Base-by-base conservation (phyloP, 2,329 filamentous ascomycete species). In the Furcasterigmium sp. region DNA sequence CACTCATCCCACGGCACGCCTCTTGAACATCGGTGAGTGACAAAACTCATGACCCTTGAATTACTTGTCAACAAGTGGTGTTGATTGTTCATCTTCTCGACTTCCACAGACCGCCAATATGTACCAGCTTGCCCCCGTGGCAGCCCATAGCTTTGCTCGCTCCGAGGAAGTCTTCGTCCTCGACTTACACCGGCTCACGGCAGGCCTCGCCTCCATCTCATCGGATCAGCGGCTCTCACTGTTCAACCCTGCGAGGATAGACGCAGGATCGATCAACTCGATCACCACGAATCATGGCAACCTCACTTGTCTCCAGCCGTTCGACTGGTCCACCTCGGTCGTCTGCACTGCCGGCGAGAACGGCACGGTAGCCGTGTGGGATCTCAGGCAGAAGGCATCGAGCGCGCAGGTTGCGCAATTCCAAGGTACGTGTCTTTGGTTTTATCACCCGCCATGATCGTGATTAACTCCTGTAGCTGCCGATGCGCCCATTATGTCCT, bases 301-400 rank as follows among this genome's bases (percentile, higher is more conserved):
- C 47, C 66, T 88, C 51, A 82, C 81, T 13, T 80, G 78, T 48
- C 65, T 87, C 23, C 72, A 75, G 41, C 68, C 75, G 1, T 75
- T 79, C 37, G 76, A 78, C 46, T 64, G 63, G 5, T 62, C 61
- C 17, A 70, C 70, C 21, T 73, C 72, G 5, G 57, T 82, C 17
- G 68, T 89, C 6, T 79, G 78, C 46, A 90, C 86, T 0, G 78
- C 84, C 1, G 87, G 87, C 37, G 78, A 85, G 58, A 82, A 90
- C 56, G 86, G 87, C 8, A 68, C 71, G 8, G 75, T 89, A 10
- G 75, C 69, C 0, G 63, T 85, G 38, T 85, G 82, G 80, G 85
- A 89, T 64, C 56, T 82, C 50, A 72, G 83, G 46, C 66, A 63
- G 25, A 63, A 70, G 9, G 53, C 60, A 1, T 53, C 52, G 8